Base-by-base conservation (phyloP, 2,329 filamentous ascomycete species). In the Fusarium luffae region DNA sequence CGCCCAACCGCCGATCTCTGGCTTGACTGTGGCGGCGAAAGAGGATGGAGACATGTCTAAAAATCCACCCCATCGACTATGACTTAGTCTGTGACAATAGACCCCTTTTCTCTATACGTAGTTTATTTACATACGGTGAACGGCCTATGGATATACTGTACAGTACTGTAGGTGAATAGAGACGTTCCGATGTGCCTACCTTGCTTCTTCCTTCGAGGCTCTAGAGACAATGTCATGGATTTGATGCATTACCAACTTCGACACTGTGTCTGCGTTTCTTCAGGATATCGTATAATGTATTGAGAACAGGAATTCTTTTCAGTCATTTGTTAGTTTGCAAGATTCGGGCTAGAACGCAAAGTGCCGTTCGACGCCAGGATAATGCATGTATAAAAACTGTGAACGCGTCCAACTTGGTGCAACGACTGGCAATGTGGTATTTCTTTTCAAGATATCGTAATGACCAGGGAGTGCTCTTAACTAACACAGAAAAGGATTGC, bases 1-100 rank as follows among this genome's bases (percentile, higher is more conserved):
- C 54, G 51, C 67, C 50, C 46, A 60, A 60, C 67, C 63, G 59
- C 43, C 43, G 52, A 70, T 65, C 68, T 57, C 63, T 68, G 52
- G 37, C 47, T 55, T 60, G 55, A 54, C 54, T 59, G 63, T 68
- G 46, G 65, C 58, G 50, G 52, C 43, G 21, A 19, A 14, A 51
- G 18, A 42, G 49, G 49, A 63, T 54, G 63, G 42, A 67, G 57
- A 63, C 56, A 63, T 50, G 50, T 57, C 63, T 28, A 19, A 34
- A 59, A 59, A 47, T 51, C 19, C 54, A 54, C 63, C 49, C 55
- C 42, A 27, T 54, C n/a, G 27, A 63, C 25, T 16, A 48, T 66
- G 40, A 51, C 62, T 40, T 42, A 68, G 50, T 68, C 47, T 49
- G 42, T 49, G 37, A 48, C 41, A 54, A 57, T 37, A 40, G n/a